phyloP scores from a whole-genome alignment of 257 asterid species.

The Solanum chiquidenum region DNA sequence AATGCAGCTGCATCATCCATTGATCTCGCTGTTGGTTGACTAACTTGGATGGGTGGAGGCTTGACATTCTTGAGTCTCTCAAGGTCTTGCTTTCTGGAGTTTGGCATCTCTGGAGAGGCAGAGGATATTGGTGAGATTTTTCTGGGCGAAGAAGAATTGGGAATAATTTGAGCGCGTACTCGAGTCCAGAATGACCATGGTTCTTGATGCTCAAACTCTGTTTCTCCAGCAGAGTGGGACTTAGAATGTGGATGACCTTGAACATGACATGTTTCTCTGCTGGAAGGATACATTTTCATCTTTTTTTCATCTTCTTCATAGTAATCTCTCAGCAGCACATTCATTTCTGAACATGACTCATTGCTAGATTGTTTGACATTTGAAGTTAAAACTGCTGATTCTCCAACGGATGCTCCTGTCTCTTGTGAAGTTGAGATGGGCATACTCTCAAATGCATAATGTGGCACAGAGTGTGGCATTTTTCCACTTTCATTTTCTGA shows the following conservation, averaged over 20 bases:
- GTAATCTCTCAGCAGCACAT: neutral
- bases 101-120: constrained; percentile 22
- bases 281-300: neutral
- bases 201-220: constrained; percentile 36
- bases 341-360: neutral
- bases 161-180: neutral
- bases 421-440: neutral
- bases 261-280: constrained; percentile 13
- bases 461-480: neutral
- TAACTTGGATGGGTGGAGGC: constrained; percentile 7
- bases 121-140: constrained; percentile 1
- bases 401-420: neutral
- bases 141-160: constrained; percentile 1
- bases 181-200: constrained; percentile 17
- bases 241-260: constrained; percentile 23
- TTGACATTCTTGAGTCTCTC: constrained; percentile 11
- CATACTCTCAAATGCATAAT: neutral
- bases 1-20: constrained; percentile 8
- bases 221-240: constrained; percentile 53
- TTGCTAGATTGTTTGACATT: neutral
- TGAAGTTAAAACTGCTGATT: neutral
- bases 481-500: neutral
- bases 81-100: constrained; percentile 7
- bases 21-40: constrained; percentile 11
- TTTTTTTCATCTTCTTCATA: neutral